Base-by-base conservation (phyloP, 805 yeast species). In the Yueomyces sp. region DNA sequence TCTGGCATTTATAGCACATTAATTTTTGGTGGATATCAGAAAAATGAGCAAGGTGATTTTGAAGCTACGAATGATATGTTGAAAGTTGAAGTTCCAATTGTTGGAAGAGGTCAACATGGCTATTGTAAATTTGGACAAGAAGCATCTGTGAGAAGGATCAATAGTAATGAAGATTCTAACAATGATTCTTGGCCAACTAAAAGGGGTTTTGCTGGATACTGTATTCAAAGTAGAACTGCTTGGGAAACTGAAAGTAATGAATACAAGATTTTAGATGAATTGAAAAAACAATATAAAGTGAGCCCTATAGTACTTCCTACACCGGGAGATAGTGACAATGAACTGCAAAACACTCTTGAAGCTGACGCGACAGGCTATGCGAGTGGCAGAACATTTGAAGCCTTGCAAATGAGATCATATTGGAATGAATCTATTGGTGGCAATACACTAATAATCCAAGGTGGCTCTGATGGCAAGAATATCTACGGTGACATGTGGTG, bases 401-500 rank as follows among this genome's bases (percentile, higher is more conserved):
- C 9, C 33, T 6, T 6, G 9, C 33, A 30, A 30, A 9, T 6
- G 33, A 30, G 9, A 19, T 19, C 19, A 19, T 19, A 19, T 19
- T 19, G 19, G 19, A 31, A 31, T 31, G 37, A 5, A 7, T 5
- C 6, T 34, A 34, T 6, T 11, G 1, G 7, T 6, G 28, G 19
- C 4, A 28, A 34, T 2, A 40, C 46, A 2, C 36, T 66, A 3
- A 45, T 65, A 3, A 47, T 62, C 2, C 69, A 66, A 45, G 72
- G 72, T 4, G 72, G 72, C 2, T 64, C 69, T 1, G 48, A 56
- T 42, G 52, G 54, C 4, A 40, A 44, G 5, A 55, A 63, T 28
- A 65, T 73, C 4, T 54, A 60, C 27, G 73, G 73, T 28, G 79
- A 74, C 54, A 49, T 66, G 48, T 74, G 79, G 79, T 62, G 66